Conservation (phyloP, 2,329 filamentous ascomycete species). For the Macrophomina tecta region DNA sequence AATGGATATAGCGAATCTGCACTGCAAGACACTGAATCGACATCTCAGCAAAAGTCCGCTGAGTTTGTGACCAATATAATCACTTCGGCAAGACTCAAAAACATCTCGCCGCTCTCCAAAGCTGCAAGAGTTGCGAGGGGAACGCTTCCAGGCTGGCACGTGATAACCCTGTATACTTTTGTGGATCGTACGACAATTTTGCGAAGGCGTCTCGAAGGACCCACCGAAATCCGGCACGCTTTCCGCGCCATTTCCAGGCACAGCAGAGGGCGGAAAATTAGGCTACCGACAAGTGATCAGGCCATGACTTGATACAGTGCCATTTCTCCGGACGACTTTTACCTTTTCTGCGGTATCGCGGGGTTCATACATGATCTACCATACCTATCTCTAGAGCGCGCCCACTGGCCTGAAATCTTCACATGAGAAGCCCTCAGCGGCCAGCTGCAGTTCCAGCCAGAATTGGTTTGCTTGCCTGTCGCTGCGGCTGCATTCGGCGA, state of each 20-base stretch:
- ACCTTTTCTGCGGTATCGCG: too few species aligned
- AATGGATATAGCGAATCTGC: too few species aligned
- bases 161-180: not conserved
- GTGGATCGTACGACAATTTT: slow-evolving; percentile 8
- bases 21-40: too few species aligned
- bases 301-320: not conserved
- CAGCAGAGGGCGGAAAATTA: not conserved
- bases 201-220: not conserved
- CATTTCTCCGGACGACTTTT: not conserved
- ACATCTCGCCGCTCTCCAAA: not conserved
- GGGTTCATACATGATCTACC: not conserved
- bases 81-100: too few species aligned
- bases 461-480: too few species aligned
- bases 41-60: too few species aligned
- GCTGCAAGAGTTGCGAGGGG: too few species aligned
- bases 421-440: too few species aligned
- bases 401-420: too few species aligned
- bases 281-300: not conserved
- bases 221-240: not conserved
- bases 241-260: not conserved
- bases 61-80: too few species aligned
- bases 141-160: not conserved
- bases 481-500: too few species aligned
- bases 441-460: too few species aligned
- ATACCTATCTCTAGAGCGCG: not conserved